Conservation (phyloP, 2,329 filamentous ascomycete genomes). For the Hortaea sp. region DNA sequence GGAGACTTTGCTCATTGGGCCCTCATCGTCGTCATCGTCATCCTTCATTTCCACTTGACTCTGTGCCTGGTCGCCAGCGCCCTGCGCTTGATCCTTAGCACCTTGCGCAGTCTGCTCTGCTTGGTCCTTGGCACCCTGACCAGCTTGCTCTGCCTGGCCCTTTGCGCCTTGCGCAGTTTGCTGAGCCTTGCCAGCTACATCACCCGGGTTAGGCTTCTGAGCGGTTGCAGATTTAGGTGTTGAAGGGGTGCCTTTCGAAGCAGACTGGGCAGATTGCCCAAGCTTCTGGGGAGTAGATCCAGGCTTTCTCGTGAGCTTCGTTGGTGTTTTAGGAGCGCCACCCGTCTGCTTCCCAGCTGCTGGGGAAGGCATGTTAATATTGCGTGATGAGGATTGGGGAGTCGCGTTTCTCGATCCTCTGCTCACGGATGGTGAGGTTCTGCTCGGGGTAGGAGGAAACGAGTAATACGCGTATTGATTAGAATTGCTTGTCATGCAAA, state of each 20-base stretch:
- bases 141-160: conserved; percentile 26
- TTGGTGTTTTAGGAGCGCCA: conserved; percentile 40
- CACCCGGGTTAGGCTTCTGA: conserved; percentile 27
- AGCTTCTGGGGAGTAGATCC: conserved; percentile 28
- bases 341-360: conserved; percentile 39
- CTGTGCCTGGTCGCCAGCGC: conserved; percentile 23
- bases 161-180: conserved; percentile 24
- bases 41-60: conserved; percentile 28
- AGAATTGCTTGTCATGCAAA: conserved; percentile 38
- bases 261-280: conserved; percentile 23
- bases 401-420: conserved; percentile 5
- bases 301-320: conserved; percentile 32
- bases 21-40: conserved; percentile 27
- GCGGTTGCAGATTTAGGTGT: conserved; percentile 20
- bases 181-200: conserved; percentile 25
- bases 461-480: conserved; percentile 43
- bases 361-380: conserved; percentile 37
- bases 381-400: conserved; percentile 20
- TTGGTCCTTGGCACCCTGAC: conserved; percentile 19
- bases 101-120: conserved; percentile 26
- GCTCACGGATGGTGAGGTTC: conserved; percentile 25
- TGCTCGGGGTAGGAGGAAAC: conserved; percentile 40
- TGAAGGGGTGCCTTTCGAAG: conserved; percentile 10
- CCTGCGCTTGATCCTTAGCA: conserved; percentile 16
- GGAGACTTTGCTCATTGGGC: conserved; percentile 36